Evolutionary conservation across 1,284 basidiomycete species (phyloP), one percentile per base, ranked within the genome.

Genomic region (Irpex sp.): DNA sequence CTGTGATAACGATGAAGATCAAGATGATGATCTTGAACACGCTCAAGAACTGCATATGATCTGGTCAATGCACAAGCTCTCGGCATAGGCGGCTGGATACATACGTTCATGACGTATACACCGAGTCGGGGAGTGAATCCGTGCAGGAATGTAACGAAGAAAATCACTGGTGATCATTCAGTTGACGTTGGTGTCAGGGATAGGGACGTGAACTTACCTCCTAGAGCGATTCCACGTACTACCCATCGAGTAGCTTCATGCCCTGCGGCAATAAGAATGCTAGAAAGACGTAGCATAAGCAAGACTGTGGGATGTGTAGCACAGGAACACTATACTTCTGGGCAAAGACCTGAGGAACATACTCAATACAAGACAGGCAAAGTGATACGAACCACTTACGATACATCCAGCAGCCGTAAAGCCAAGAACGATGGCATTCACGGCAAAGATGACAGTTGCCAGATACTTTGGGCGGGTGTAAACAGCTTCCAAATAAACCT

Each of bases 401-500:
- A 86, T 82, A 62, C 83, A 84, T 11, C 81, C 81, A 31, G 78
- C 75, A 0, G 84, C 81, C 2, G 78, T 80, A 65, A 85, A 84
- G 72, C 83, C 85, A 46, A 83, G 78, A n/a, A 88, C 77, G n/a
- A 88, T 68, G 1, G 82, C 81, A 67, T 88, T 86, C 0, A 80
- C 72, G 1, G 84, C 79, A 65, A 81, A 90, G 5, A 80, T 69
- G 63, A 85, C 87, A 4, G 85, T 85, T 5, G 76, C 77, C 62
- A 91, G 72, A 68, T 83, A 88, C 57, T 78, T 80, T 4, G 89
- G 89, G 21, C 76, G 76, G 49, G 81, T 79, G 71, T 83, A 91
- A 17, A 89, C 81, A 66, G 79, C 88, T 64, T 90, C 88, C 46
- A 91, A 75, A 68, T 90, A 91, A 50, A 85, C 87, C 73, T 89